Evolutionary conservation across 2,329 filamentous ascomycete genomes (phyloP).

Genomic region (Lasiodiplodia gonubiensis): DNA sequence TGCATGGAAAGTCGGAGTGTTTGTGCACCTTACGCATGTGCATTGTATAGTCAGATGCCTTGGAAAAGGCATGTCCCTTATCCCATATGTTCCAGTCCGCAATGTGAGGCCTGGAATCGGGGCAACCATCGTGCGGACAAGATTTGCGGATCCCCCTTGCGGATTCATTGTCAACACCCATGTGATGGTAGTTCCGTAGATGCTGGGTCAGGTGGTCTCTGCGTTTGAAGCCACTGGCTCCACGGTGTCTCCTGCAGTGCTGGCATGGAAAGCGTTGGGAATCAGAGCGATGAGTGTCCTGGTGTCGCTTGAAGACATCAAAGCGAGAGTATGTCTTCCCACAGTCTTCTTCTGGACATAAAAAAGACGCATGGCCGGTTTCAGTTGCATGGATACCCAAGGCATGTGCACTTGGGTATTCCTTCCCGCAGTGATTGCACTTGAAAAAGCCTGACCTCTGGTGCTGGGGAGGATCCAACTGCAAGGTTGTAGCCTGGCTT

Average conservation of each 20-base stretch:
- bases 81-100: too few relatives aligned
- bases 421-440: slow-evolving; percentile 28
- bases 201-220: slow-evolving; percentile 49
- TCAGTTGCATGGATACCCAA: slow-evolving; percentile 22
- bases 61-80: slow-evolving; percentile 31
- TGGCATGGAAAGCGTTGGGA: slow-evolving; percentile 37
- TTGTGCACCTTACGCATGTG: slow-evolving; percentile 48
- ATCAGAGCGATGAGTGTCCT: slow-evolving; percentile 27
- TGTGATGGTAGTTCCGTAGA: slow-evolving; percentile 45
- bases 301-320: slow-evolving; percentile 31
- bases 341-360: slow-evolving; percentile 30
- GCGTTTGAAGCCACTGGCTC: slow-evolving; percentile 44
- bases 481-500: background rate
- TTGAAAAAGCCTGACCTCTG: background rate
- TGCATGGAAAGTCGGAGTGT: slow-evolving; percentile 43
- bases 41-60: slow-evolving; percentile 40
- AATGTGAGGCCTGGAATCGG: too few relatives aligned
- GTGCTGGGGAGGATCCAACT: too few relatives aligned
- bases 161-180: slow-evolving; percentile 33
- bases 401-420: background rate
- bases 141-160: slow-evolving; percentile 8
- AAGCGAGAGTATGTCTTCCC: slow-evolving; percentile 28
- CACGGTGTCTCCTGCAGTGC: slow-evolving; percentile 43
- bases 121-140: slow-evolving; percentile 37
- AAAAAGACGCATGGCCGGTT: slow-evolving; percentile 30